Evolutionary conservation across 192 early-diverging fungal species (phyloP), one percentile per base, ranked within the genome.

Genomic region (Jimgerdemannia flammicorona): DNA sequence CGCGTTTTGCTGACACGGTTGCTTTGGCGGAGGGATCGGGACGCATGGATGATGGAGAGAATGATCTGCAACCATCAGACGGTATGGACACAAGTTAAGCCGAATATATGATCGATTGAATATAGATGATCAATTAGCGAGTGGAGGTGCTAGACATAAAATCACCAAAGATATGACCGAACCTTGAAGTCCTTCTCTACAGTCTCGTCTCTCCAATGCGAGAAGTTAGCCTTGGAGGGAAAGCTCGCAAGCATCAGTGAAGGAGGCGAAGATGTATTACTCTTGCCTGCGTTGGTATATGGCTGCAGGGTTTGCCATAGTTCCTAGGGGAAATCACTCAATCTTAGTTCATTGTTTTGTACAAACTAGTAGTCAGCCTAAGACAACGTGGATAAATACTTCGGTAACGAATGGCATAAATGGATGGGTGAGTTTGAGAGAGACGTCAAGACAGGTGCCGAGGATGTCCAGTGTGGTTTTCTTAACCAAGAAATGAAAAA

Each of bases 331-430:
- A 64, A 70, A 18, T 18, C 17, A 70, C 70, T n/a, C 3, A 66
- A 42, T 69, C 20, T 44, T 54, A 44, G 44, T n/a, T 66, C 54
- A 64, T 44, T 17, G 18, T 20, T 42, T 18, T 9, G 6, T 49
- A 41, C 11, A 49, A 17, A 49, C 41, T 17, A 64, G 40, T 20
- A 10, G 20, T 7, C 42, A 29, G 29, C 29, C 29, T 29, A 29
- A 29, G 29, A 29, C 29, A 29, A 29, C 29, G 1, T 29, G 29
- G 29, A 29, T 29, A 29, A 29, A 64, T 81, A 95, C 97, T 89
- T 99, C 97, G 14, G 96, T 97, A 17, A 98, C 79, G 78, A 97
- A 99, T 17, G 97, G 97, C 97, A 99, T 99, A 79, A 98, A 95
- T 29, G 97, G 97, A 80, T 99, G 97, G 70, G 96, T 83, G 40